Conservation (phyloP, 176 grass and related monocot genomes). For the maize (Zea mays) region Zm-B73-REFERENCE-NAM-5.0 NC_050097.1:198367001-198367500, state of each 20-base stretch:
- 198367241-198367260: constrained; percentile 6
- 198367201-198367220: not conserved
- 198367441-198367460: not conserved
- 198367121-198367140: constrained; percentile 58
- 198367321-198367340: constrained; percentile 52
- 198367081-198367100: constrained; percentile 55
- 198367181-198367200: not conserved
- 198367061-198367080: constrained; percentile 53
- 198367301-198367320: constrained; percentile 72
- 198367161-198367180: constrained; percentile 15
- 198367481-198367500: not conserved
- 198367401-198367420: not conserved
- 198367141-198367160: not conserved
- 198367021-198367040: constrained; percentile 73
- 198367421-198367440: not conserved
- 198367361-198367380: constrained; percentile 48
- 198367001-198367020: not conserved
- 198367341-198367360: constrained; percentile 54
- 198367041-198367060: constrained; percentile 78
- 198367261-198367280: not conserved
- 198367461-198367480: not conserved
- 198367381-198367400: not conserved
- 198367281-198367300: constrained; percentile 27
- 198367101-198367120: constrained; percentile 82
- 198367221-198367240: not conserved